Conservation (phyloP, 257 asterid genomes). For the Plantago major region DNA sequence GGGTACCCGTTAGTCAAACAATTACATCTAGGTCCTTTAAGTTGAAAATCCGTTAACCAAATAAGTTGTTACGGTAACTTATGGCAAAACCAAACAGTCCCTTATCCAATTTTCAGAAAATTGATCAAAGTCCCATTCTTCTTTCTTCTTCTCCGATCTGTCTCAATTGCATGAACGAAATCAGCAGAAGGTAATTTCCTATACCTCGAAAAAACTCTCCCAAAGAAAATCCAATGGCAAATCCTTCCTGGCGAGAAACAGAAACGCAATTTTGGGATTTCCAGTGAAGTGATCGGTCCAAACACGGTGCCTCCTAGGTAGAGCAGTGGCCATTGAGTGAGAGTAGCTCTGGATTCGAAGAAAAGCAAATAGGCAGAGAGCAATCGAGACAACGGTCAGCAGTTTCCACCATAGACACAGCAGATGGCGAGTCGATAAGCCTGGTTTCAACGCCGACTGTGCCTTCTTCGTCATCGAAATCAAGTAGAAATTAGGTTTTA, state of each 20-base stretch:
- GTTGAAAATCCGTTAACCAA: too few species aligned
- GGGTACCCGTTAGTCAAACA: too few species aligned
- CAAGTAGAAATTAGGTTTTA: not conserved
- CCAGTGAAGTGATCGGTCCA: constrained; percentile 37
- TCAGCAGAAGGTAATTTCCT: not conserved
- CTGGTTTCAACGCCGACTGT: constrained; percentile 36
- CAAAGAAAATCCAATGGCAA: constrained; percentile 94
- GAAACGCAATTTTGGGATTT: constrained; percentile 73
- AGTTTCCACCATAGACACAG: constrained; percentile 71
- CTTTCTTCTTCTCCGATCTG: too few species aligned
- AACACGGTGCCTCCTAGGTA: constrained; percentile 39
- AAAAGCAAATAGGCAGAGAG: constrained; percentile 53
- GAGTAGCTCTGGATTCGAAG: constrained; percentile 63
- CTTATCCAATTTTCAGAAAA: too few species aligned
- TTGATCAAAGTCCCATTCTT: too few species aligned
- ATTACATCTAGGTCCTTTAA: too few species aligned
- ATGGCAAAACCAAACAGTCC: too few species aligned
- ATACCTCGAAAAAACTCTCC: constrained; percentile 87
- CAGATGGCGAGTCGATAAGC: constrained; percentile 41
- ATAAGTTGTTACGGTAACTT: too few species aligned
- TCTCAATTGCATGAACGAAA: too few species aligned
- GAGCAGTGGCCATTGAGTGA: constrained; percentile 24
- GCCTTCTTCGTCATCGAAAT: constrained; percentile 34
- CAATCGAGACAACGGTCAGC: constrained; percentile 41
- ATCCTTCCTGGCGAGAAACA: constrained; percentile 58